Conservation (phyloP, 495 filamentous ascomycete species). For the Corynascus novoguineensis region DNA sequence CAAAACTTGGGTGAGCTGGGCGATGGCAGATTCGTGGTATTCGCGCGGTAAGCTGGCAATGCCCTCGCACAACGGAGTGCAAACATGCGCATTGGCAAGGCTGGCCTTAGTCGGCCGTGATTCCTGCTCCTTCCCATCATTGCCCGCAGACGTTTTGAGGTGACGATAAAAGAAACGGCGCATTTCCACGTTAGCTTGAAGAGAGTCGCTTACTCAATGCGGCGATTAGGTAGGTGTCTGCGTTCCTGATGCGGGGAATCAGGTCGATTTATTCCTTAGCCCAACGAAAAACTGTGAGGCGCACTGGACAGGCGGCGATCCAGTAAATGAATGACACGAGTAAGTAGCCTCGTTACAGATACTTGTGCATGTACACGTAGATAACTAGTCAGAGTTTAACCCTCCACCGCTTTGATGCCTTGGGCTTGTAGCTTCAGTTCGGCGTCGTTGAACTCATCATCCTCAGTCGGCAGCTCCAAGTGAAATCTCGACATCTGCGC, state of each 20-base stretch:
- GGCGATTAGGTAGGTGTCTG: neutral
- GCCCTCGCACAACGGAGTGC: neutral
- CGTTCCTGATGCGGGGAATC: neutral
- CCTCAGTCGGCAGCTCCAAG: constrained; percentile 37
- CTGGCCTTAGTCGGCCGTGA: neutral
- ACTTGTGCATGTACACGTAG: too few species aligned
- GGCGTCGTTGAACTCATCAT: constrained; percentile 38
- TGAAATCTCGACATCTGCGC: constrained; percentile 32
- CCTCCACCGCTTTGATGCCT: constrained; percentile 32
- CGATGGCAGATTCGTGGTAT: neutral
- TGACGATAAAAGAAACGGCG: neutral
- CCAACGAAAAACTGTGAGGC: too few species aligned
- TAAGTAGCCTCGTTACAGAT: too few species aligned
- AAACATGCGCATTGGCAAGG: neutral
- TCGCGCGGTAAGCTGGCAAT: neutral
- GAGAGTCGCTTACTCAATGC: neutral
- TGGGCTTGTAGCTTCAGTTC: constrained; percentile 34
- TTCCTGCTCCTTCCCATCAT: neutral
- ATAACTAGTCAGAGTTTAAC: constrained; percentile 17
- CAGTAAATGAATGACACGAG: too few species aligned
- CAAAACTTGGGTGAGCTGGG: neutral
- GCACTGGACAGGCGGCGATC: too few species aligned
- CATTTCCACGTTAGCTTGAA: neutral
- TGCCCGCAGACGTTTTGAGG: neutral
- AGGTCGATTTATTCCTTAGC: too few species aligned